Evolutionary conservation across 768 basidiomycete species (phyloP), one percentile per base, ranked within the genome.

Genomic region (Podaxis rugospora): DNA sequence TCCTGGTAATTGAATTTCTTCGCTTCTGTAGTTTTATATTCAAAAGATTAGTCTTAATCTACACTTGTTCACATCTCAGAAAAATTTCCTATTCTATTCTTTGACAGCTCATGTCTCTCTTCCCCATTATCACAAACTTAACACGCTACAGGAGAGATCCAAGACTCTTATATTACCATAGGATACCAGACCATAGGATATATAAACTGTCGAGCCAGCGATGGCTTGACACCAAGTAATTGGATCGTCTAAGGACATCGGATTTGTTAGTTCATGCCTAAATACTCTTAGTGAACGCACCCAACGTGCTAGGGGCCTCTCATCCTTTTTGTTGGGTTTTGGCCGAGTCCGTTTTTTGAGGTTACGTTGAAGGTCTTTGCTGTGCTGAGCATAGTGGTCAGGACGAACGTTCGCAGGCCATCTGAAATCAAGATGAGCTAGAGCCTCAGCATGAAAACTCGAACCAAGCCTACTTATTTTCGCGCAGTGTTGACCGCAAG

Each of bases 341-440:
- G 79, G 76, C 40, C 78, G 78, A 39, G 71, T 74, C 49, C 80
- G 78, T 68, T 80, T 83, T 74, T 92, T 94, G 36, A 99, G 79
- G 69, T 98, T 96, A 35, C 82, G 82, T 71, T 98, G 96, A 3
- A 99, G 80, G 65, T 95, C 95, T 71, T 95, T 97, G 69, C 92
- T 95, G 63, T 21, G 21, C 21, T 21, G 21, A 99, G 75, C 0
- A 97, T 99, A 0, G 96, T 97, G 5, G 95, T 97, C 77, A 95
- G 97, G 28, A 99, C 90, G 66, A 98, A 95, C 0, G 95, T 98
- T 70, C 97, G 95, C 68, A 98, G 70, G 35, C 71, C 73, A 57
- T 83, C 78, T 37, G 69, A 67, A 21, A 67, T 65, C 2, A 4
- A 52, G 13, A 23, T 28, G 16, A 49, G 52, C 14, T 7, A 21